Conservation (phyloP, 257 asterid species). For the Mentha longifolia region DNA sequence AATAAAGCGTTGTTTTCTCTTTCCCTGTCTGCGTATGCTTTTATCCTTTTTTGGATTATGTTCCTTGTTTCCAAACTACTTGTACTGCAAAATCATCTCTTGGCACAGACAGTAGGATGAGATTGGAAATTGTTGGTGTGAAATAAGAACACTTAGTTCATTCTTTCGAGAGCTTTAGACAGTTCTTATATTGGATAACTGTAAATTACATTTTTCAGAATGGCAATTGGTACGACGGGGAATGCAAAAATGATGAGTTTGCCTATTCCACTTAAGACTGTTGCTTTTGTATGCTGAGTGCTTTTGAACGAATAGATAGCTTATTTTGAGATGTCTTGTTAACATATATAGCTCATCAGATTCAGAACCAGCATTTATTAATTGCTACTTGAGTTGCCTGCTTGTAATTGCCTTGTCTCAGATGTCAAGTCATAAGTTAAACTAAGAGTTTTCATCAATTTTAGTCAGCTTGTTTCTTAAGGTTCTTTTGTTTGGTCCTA, state of each 20-base stretch:
- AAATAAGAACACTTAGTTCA: background rate
- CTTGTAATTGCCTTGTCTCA: no score
- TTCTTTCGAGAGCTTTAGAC: slow-evolving; percentile 1
- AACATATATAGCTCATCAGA: background rate
- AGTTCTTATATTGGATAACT: background rate
- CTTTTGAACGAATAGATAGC: no score
- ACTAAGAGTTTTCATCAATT: background rate
- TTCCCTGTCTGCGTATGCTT: background rate
- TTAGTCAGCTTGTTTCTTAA: background rate
- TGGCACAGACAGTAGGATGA: slow-evolving; percentile 15
- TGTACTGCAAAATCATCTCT: slow-evolving; percentile 18
- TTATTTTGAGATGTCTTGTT: slow-evolving; percentile 9
- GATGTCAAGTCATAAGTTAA: background rate
- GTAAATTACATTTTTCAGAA: background rate
- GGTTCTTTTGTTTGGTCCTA: slow-evolving; percentile 2
- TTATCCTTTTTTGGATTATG: background rate
- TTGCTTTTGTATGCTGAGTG: background rate
- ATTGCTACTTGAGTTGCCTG: no score
- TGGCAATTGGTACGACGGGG: slow-evolving; percentile 13
- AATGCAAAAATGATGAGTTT: slow-evolving; percentile 7
- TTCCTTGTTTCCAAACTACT: background rate
- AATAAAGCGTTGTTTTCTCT: slow-evolving; percentile 13
- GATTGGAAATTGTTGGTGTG: slow-evolving; percentile 15
- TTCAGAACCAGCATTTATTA: background rate
- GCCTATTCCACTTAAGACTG: slow-evolving; percentile 18